Percentiles rank a stretch among this genome's conserved stretches.
Evolutionary conservation across 441 rosid species (phyloP).

Genomic region (Omphalea diandra): DNA sequence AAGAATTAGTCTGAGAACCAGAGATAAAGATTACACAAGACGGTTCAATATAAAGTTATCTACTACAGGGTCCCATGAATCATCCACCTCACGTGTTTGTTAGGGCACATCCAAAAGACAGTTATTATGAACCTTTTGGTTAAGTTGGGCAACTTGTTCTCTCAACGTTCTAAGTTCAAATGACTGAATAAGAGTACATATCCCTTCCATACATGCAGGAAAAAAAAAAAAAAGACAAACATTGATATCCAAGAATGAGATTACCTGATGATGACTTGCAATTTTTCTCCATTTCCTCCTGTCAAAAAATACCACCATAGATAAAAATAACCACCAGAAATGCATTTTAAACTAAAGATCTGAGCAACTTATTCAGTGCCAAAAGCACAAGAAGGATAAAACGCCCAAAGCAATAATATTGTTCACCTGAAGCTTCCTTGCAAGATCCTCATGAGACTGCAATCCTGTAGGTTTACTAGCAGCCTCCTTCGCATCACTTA

Average conservation of each 20-base stretch:
- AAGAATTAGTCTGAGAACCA: not conserved
- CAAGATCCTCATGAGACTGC: conserved; percentile 92
- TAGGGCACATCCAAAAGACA: not conserved
- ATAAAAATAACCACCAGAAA: not conserved
- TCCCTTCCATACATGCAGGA: not conserved
- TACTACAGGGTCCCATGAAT: too few species aligned
- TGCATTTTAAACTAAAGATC: not conserved
- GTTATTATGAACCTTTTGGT: too few species aligned
- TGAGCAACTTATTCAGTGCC: not conserved
- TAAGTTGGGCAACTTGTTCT: not conserved
- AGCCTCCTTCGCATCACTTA: conserved; percentile 78
- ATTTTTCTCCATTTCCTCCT: conserved; percentile 99
- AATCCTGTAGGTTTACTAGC: conserved; percentile 59
- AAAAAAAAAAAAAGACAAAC: too few species aligned
- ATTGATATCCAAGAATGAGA: not conserved
- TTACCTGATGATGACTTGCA: conserved; percentile 75
- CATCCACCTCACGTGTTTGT: not conserved
- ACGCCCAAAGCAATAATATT: not conserved
- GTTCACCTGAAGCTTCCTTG: conserved; percentile 87
- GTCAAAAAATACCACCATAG: conserved; percentile 29
- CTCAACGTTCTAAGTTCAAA: not conserved
- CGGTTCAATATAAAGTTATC: too few species aligned
- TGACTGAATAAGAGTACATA: not conserved
- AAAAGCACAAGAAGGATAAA: not conserved
- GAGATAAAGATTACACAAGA: not conserved